phyloP scores from a whole-genome alignment of 2,329 filamentous ascomycete species.

The Cercospora citrullina region DNA sequence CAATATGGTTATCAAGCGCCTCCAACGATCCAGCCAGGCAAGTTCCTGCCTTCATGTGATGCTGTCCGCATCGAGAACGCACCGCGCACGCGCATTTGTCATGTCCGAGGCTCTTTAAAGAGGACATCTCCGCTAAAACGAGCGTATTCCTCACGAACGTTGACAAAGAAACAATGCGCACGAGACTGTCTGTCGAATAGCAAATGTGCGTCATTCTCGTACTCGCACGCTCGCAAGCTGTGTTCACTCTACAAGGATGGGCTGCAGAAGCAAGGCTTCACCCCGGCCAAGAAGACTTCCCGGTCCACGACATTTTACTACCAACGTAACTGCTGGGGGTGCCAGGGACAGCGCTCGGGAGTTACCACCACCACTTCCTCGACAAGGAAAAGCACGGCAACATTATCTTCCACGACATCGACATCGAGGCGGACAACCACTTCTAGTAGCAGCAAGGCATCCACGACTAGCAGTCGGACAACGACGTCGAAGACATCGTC shows the following conservation, averaged over 20 bases:
- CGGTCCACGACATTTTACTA: background rate
- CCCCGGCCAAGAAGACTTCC: background rate
- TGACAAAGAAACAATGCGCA: background rate
- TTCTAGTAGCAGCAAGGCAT: background rate
- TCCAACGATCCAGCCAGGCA: background rate
- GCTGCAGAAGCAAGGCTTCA: background rate
- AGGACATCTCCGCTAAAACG: background rate
- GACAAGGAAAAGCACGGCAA: background rate
- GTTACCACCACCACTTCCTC: background rate
- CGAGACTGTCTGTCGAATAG: background rate
- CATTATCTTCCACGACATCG: background rate
- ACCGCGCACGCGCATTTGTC: background rate
- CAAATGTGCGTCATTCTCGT: background rate
- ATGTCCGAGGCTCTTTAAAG: background rate
- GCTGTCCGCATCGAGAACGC: background rate
- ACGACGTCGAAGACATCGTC: background rate
- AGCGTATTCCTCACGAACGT: background rate
- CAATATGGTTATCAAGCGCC: background rate
- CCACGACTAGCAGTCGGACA: background rate
- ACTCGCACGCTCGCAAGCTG: background rate
- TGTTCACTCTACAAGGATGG: background rate
- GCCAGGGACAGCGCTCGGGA: background rate
- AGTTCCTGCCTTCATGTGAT: constrained; percentile 1
- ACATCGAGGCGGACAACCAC: background rate
- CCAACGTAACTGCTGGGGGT: constrained; percentile 1